phyloP scores from a whole-genome alignment of 768 basidiomycete genomes.

The Atractiella rhizophila region DNA sequence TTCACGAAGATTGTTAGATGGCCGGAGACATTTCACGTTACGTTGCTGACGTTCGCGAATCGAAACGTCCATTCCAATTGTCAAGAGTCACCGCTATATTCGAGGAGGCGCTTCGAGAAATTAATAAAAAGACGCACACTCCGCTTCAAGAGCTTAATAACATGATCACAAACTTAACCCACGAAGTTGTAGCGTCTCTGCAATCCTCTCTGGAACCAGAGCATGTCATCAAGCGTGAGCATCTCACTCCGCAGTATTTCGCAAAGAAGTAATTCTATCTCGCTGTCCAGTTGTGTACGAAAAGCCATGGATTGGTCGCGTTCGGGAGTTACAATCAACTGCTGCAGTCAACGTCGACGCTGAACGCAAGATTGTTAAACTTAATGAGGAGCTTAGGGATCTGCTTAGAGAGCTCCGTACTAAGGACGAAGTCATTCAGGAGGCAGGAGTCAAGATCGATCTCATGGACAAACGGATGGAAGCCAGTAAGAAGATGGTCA shows the following conservation, averaged over 20 bases:
- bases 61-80: too few relatives aligned
- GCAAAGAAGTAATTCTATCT: not conserved
- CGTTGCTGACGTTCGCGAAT: too few relatives aligned
- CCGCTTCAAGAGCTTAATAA: too few relatives aligned
- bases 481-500: conserved; percentile 59
- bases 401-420: conserved; percentile 52
- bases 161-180: not conserved
- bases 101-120: too few relatives aligned
- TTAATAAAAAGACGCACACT: too few relatives aligned
- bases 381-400: conserved; percentile 73
- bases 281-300: conserved; percentile 26
- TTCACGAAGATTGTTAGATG: too few relatives aligned
- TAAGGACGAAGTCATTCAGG: conserved; percentile 77
- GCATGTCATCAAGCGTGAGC: conserved; percentile 51
- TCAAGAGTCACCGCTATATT: too few relatives aligned
- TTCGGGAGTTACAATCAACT: conserved; percentile 56
- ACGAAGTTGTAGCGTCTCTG: conserved; percentile 34
- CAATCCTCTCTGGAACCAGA: conserved; percentile 48
- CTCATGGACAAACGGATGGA: conserved; percentile 84
- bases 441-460: conserved; percentile 72
- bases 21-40: too few relatives aligned
- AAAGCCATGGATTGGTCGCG: conserved; percentile 61
- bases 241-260: not conserved
- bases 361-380: conserved; percentile 56
- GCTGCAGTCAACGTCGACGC: conserved; percentile 74